Percentiles rank a stretch among this genome's conserved stretches.
phyloP scores from a whole-genome alignment of 2,329 filamentous ascomycete species.

The Phialophora expanda region DNA sequence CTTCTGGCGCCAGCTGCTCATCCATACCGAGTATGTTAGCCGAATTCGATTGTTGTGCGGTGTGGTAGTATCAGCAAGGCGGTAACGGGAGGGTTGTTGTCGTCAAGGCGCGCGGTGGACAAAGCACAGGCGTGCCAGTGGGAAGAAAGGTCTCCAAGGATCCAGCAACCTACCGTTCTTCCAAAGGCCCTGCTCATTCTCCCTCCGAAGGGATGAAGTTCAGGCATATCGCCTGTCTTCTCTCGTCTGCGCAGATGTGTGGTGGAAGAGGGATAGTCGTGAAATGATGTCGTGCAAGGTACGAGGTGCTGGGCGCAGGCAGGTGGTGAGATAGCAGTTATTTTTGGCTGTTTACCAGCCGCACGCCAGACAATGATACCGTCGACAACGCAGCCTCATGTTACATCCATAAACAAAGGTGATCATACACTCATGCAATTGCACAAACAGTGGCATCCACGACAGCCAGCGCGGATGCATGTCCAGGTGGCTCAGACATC shows the following conservation, averaged over 20 bases:
- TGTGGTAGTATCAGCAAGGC: slow-evolving; percentile 5
- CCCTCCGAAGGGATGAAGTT: slow-evolving; percentile 61
- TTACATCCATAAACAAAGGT: background rate
- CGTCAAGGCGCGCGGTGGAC: background rate
- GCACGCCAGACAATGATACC: background rate
- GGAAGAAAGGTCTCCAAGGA: background rate
- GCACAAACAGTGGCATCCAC: background rate
- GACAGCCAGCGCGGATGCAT: background rate
- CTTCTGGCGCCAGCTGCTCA: slow-evolving; percentile 62
- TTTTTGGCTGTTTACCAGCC: slow-evolving; percentile 5
- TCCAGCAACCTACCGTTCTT: slow-evolving; percentile 50
- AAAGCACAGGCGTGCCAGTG: background rate
- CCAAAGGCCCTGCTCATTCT: slow-evolving; percentile 58
- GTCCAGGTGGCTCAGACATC: slow-evolving; percentile 1
- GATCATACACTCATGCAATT: background rate
- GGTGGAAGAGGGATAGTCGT: background rate
- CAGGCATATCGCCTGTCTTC: slow-evolving; percentile 27
- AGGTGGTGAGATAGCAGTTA: background rate
- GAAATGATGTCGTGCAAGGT: background rate
- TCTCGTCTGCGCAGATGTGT: slow-evolving; percentile 8
- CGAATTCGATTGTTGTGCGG: background rate
- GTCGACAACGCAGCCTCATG: background rate
- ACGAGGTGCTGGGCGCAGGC: slow-evolving; percentile 7
- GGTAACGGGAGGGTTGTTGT: background rate
- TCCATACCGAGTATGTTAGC: slow-evolving; percentile 28